Evolutionary conservation across 352 stramenopile genomes (phyloP).

Genomic region (Phytophthora europaea): DNA sequence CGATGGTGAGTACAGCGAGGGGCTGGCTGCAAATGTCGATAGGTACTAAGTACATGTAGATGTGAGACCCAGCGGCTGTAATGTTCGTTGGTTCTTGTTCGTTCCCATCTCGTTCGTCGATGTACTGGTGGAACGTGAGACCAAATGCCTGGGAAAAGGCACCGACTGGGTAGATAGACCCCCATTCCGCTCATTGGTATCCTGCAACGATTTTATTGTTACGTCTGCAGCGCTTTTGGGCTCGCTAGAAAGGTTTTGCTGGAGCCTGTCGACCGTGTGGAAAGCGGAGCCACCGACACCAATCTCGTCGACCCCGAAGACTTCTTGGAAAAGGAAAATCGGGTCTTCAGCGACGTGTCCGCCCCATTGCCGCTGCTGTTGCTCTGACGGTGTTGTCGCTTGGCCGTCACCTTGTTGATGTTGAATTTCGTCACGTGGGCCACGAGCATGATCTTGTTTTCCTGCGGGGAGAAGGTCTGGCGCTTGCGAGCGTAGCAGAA

Average conservation of each 20-base stretch:
- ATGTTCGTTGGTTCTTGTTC: not conserved
- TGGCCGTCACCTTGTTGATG: constrained; percentile 20
- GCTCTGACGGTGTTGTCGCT: constrained; percentile 1
- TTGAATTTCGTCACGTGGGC: constrained; percentile 49
- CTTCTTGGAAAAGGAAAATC: constrained; percentile 1
- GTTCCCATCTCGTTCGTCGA: not conserved
- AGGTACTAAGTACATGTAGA: not conserved
- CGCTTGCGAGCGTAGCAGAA: constrained; percentile 35
- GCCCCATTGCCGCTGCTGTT: constrained; percentile 1
- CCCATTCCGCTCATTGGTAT: not conserved
- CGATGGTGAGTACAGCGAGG: not conserved
- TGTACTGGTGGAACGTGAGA: not conserved
- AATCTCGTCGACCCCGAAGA: not conserved
- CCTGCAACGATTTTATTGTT: too few species aligned
- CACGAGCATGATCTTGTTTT: constrained; percentile 48
- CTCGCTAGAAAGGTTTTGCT: not conserved
- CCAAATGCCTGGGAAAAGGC: not conserved
- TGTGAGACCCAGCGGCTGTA: not conserved
- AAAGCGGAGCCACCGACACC: constrained; percentile 1
- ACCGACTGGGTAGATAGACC: not conserved
- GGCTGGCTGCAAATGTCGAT: too few species aligned
- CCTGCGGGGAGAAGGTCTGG: constrained; percentile 46
- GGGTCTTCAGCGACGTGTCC: not conserved
- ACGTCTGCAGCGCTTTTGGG: too few species aligned
- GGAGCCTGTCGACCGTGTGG: not conserved